Base-by-base conservation (phyloP, 495 filamentous ascomycete genomes). In the Aspergillus olivimuriae region DNA sequence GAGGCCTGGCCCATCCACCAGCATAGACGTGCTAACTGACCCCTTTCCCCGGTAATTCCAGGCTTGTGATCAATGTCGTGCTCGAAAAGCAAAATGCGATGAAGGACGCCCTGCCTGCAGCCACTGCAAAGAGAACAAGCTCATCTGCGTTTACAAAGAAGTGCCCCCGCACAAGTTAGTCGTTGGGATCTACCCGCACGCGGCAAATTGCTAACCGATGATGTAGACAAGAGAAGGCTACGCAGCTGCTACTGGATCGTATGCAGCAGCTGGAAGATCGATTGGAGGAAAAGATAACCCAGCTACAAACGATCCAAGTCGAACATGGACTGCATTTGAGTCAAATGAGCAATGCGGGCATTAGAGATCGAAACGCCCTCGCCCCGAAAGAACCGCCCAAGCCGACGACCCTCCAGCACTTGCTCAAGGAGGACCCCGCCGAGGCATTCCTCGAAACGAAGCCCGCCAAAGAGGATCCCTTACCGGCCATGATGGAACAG, bases 81-180 rank as follows among this genome's bases (percentile, higher is more conserved):
- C 74, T 15, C 68, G 77, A 44, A 81, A 81, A 51, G 76, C 77
- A n/a, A 81, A 81, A 52, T 81, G 77, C 43, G 77, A 81, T 34
- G 77, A 81, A 54, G 75, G 76, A 21, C 69, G 77, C 32, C 77
- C 77, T 0, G 57, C 65, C 26, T 81, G 77, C 54, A 76, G 75
- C 37, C 74, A 77, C 48, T 81, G 77, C 59, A 77, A 71, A 41
- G 77, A 81, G 44, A 76, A 77, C 18, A 67, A 59, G 37, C 55
- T 77, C 33, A 50, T 53, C 35, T 81, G 77, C 53, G 70, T 77
- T 17, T 81, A 81, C 46, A 75, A 77, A 58, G 77, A 78, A 59
- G 69, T 81, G 14, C 75, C 75, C 18, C 75, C 75, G 5, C 75
- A 77, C 38, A 81, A 81, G 73, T 78, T 46, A 38, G 71, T 65